Base-by-base conservation (phyloP, 305 asterid genomes). In the Andrographis paniculata region DNA sequence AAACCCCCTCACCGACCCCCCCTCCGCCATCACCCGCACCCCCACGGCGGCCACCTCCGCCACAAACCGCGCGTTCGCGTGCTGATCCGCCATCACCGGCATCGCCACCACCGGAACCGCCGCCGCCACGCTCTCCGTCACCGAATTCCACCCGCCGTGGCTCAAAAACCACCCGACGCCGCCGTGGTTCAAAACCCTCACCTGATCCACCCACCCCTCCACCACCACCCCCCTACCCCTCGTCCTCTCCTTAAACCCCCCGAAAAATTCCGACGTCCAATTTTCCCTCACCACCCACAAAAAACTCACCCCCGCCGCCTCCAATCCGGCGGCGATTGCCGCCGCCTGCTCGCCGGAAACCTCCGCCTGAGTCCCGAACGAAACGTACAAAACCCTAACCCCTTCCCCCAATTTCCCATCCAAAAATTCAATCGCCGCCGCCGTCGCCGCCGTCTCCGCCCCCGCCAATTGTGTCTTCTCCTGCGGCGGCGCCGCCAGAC, bases 1-100 rank as follows among this genome's bases (percentile, higher is more conserved):
- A 0, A 56, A 41, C 1, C 89, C 94, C 68, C 83, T 51, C 0
- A 60, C 64, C 2, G 78, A 28, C 1, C 94, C 87, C 7, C 62
- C 41, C 0, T 30, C 42, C 3, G 91, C 75, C 73, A 28, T 51
- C 19, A 70, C 20, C 57, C 82, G 66, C 66, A 67, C 77, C 66
- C 35, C 77, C 73, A 8, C 77, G 66, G 13, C 66, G 71, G 42
- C 74, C 9, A 70, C 59, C 52, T 62, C 74, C 60, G 56, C 60
- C 71, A 53, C 67, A 67, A 47, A 77, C 71, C 58, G 49, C 68
- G 78, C 55, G 48, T 67, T 66, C 50, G 20, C 68, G 54, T 23
- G 64, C 19, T 78, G 80, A 24, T 15, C 38, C 61, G 36, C 64
- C 1, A 75, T 72, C 13, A 42, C 59, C 75, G 42, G n/a, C n/a